Percentiles rank a stretch among this genome's conserved stretches.
phyloP scores from a whole-genome alignment of 768 basidiomycete species.

The Termitomyces sp. region DNA sequence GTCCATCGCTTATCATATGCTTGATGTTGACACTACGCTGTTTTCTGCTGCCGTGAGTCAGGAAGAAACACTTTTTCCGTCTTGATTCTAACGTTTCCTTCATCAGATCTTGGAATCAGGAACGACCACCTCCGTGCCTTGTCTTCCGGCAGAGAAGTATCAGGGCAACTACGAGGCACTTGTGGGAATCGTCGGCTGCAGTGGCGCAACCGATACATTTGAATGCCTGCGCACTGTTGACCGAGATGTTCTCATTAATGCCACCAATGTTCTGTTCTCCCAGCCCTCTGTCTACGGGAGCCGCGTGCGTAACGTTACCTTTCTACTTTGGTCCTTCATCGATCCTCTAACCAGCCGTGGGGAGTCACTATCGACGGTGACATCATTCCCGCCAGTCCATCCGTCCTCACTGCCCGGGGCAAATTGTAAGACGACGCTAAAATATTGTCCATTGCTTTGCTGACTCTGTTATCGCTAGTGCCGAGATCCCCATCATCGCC shows the following conservation, averaged over 20 bases:
- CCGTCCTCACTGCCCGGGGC: conserved; percentile 20
- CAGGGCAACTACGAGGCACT: conserved; percentile 38
- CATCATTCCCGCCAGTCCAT: conserved; percentile 20
- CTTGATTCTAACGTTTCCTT: neutral
- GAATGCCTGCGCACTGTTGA: conserved; percentile 20
- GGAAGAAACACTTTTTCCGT: neutral
- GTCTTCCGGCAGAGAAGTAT: conserved; percentile 29
- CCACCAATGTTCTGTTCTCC: conserved; percentile 17
- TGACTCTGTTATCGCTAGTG: conserved; percentile 5
- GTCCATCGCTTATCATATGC: conserved; percentile 37
- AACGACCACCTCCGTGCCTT: conserved; percentile 27
- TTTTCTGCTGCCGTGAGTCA: conserved; percentile 34
- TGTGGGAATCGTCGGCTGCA: conserved; percentile 31
- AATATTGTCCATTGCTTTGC: neutral
- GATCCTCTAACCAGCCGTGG: conserved; percentile 14
- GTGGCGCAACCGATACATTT: conserved; percentile 29
- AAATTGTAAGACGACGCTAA: conserved; percentile 15
- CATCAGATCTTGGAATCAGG: conserved; percentile 44
- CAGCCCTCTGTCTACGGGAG: conserved; percentile 18
- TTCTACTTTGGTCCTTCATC: neutral
- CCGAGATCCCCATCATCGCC: conserved; percentile 20
- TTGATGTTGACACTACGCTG: conserved; percentile 27
- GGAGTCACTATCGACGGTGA: conserved; percentile 20
- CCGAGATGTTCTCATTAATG: conserved; percentile 17
- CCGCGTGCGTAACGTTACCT: conserved; percentile 11